These are phyloP conservation scores for Tricholoma flavovirens DNA, from an alignment of 768 basidiomycete genomes.

Conservation along the genomic window DNA sequence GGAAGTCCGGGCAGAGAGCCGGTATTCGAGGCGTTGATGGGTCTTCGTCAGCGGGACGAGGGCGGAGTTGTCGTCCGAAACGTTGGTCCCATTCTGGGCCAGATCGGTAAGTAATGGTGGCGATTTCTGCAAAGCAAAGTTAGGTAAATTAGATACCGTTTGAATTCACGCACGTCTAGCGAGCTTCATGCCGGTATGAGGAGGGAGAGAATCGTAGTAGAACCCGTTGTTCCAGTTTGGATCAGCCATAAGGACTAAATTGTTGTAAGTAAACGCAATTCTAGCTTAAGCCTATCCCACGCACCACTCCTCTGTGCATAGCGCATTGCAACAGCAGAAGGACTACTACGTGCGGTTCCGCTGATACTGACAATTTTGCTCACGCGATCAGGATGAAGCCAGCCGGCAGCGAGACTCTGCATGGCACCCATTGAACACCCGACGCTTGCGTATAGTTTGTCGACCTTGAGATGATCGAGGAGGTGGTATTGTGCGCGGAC, in stretches of 20 bases:
- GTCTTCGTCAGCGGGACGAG: slow-evolving; percentile 31
- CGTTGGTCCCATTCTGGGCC: slow-evolving; percentile 99
- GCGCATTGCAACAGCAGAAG: slow-evolving; percentile 91
- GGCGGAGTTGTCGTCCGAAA: slow-evolving; percentile 77
- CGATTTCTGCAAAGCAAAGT: slow-evolving; percentile 65
- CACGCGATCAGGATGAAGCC: slow-evolving; percentile 85
- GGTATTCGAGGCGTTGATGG: slow-evolving; percentile 43
- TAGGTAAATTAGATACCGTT: neutral
- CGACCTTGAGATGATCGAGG: slow-evolving; percentile 77
- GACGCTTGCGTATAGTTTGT: slow-evolving; percentile 87
- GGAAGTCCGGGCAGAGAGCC: slow-evolving; percentile 91
- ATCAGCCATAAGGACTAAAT: slow-evolving; percentile 95
- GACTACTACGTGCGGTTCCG: slow-evolving; percentile 88
- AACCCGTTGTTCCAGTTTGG: slow-evolving; percentile 99
- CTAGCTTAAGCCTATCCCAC: neutral
- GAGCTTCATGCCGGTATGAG: slow-evolving; percentile 97
- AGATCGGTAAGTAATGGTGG: slow-evolving; percentile 97
- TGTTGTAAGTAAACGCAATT: neutral
- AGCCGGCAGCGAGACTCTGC: slow-evolving; percentile 95
- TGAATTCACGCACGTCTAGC: slow-evolving; percentile 65
- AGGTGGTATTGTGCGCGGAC: slow-evolving; percentile 87
- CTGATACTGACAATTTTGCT: slow-evolving; percentile 91
- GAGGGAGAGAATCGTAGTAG: slow-evolving; percentile 93
- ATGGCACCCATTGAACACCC: slow-evolving; percentile 97
- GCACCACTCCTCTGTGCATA: slow-evolving; percentile 93